Evolutionary conservation across 768 basidiomycete species (phyloP).

Genomic region (Leccinum truebloodii): DNA sequence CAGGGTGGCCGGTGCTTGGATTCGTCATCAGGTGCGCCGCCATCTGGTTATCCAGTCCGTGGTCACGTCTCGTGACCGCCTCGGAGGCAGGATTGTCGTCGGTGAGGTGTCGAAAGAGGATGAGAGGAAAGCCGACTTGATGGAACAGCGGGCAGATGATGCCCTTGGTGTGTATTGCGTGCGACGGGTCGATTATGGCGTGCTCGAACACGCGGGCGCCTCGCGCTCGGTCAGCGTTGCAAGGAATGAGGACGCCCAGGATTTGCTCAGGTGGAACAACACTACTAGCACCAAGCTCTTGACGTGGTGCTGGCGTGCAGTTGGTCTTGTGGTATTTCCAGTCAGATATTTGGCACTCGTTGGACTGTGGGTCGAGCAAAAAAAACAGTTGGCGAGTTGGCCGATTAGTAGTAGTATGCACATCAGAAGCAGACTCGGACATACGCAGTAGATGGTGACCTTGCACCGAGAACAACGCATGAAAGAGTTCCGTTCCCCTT

Average conservation of each 20-base stretch:
- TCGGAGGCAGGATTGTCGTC: slow-evolving; percentile 13
- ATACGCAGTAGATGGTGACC: slow-evolving; percentile 24
- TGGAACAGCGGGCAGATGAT: slow-evolving; percentile 28
- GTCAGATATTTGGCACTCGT: slow-evolving; percentile 26
- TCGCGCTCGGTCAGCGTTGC: slow-evolving; percentile 26
- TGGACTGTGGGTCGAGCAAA: slow-evolving; percentile 18
- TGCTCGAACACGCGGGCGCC: slow-evolving; percentile 25
- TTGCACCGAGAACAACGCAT: slow-evolving; percentile 33
- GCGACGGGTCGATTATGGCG: slow-evolving; percentile 22
- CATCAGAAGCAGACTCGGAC: neutral
- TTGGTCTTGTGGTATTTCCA: slow-evolving; percentile 24
- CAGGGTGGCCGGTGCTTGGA: slow-evolving; percentile 29
- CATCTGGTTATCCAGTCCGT: slow-evolving; percentile 31
- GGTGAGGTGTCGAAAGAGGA: slow-evolving; percentile 29
- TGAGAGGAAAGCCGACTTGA: slow-evolving; percentile 31
- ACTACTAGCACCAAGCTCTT: neutral
- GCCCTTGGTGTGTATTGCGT: slow-evolving; percentile 28
- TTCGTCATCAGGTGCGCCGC: slow-evolving; percentile 33
- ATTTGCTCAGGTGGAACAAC: slow-evolving; percentile 4
- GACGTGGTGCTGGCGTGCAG: slow-evolving; percentile 8
- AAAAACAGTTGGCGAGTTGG: neutral
- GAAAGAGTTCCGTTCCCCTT: slow-evolving; percentile 16
- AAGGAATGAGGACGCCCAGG: slow-evolving; percentile 23
- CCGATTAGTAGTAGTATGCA: neutral
- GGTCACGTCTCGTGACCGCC: slow-evolving; percentile 20